Conservation (phyloP, 2,329 filamentous ascomycete species). For the Purpureocillium lavendulum region DNA sequence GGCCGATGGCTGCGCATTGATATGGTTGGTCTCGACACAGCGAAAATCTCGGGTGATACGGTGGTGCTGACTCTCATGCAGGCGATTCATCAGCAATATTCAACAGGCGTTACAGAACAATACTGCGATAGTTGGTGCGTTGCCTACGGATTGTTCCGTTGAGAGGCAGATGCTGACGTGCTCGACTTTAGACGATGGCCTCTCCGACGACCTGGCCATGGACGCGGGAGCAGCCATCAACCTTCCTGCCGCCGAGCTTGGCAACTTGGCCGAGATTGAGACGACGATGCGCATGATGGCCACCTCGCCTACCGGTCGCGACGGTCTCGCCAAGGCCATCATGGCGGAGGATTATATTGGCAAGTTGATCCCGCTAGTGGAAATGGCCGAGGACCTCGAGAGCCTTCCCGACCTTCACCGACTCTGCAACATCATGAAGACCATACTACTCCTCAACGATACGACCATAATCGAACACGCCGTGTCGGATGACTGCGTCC, state of each 20-base stretch:
- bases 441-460: constrained; percentile 88
- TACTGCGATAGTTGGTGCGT: constrained; percentile 2
- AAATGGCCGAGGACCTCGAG: constrained; percentile 85
- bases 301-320: constrained; percentile 65
- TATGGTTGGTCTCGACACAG: constrained; percentile 59
- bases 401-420: constrained; percentile 79
- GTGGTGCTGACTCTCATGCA: constrained; percentile 27
- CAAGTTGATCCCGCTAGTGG: constrained; percentile 78
- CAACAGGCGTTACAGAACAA: constrained; percentile 62
- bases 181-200: constrained; percentile 58
- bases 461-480: constrained; percentile 89
- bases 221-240: constrained; percentile 64
- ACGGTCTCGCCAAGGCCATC: constrained; percentile 81
- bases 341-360: constrained; percentile 78
- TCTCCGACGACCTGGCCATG: constrained; percentile 77
- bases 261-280: constrained; percentile 77
- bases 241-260: constrained; percentile 73
- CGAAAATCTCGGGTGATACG: not conserved
- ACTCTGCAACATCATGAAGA: constrained; percentile 97
- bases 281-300: constrained; percentile 73
- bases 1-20: constrained; percentile 82
- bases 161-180: constrained; percentile 17
- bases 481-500: constrained; percentile 79
- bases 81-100: constrained; percentile 84
- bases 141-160: no score